These are phyloP conservation scores for Fusarium redolens DNA, from an alignment of 2,329 filamentous ascomycete genomes.

Conservation along the genomic window DNA sequence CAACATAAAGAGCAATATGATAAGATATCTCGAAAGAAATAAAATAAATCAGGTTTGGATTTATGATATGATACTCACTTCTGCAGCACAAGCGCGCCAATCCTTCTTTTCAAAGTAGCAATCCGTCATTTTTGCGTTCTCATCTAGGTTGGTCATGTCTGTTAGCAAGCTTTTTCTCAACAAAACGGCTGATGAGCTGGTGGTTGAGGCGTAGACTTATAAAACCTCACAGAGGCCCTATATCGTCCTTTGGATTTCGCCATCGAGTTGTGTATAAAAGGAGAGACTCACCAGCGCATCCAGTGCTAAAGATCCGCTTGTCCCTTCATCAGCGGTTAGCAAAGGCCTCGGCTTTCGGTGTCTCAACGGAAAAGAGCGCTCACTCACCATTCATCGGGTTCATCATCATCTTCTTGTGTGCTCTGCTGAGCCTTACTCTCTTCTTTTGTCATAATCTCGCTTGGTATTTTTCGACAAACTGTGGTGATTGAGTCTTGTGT, in stretches of 20 bases:
- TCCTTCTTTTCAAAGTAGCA: slow-evolving; percentile 98
- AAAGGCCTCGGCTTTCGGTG: slow-evolving; percentile 43
- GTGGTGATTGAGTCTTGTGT: neutral
- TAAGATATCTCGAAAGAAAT: neutral
- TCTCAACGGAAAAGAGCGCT: slow-evolving; percentile 5
- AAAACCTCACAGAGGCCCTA: neutral
- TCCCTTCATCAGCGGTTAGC: slow-evolving; percentile 71
- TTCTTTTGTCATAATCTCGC: slow-evolving; percentile 61
- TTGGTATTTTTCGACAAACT: slow-evolving; percentile 40
- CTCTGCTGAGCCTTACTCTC: slow-evolving; percentile 55
- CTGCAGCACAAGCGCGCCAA: slow-evolving; percentile 87
- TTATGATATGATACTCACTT: slow-evolving; percentile 69
- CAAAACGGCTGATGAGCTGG: slow-evolving; percentile 12
- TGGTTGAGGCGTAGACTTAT: neutral
- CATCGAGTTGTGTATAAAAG: neutral
- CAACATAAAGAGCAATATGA: neutral
- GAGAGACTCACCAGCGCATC: slow-evolving; percentile 79
- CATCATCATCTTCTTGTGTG: slow-evolving; percentile 68
- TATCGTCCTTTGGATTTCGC: neutral
- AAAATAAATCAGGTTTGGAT: fast-evolving
- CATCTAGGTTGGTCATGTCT: slow-evolving; percentile 64
- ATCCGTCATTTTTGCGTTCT: slow-evolving; percentile 91
- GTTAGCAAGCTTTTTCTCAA: slow-evolving; percentile 23
- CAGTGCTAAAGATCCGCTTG: slow-evolving; percentile 96
- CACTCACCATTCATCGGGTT: slow-evolving; percentile 92